Base-by-base conservation (phyloP, 768 basidiomycete genomes). In the Suillus alpinus region DNA sequence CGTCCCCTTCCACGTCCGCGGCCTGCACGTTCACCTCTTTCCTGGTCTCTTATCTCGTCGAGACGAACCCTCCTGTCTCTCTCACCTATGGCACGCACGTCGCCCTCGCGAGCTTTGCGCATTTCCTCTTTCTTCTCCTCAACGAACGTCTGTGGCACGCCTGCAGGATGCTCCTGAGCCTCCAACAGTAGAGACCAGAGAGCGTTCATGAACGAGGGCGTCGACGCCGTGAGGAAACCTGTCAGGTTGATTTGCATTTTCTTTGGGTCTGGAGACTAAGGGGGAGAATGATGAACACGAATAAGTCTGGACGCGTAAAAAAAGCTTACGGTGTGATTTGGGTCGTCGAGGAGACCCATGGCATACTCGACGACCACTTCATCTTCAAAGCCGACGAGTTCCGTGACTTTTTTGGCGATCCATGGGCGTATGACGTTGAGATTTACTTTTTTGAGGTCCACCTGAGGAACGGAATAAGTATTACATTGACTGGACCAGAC, bases 321-420 rank as follows among this genome's bases (percentile, higher is more conserved):
- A 50, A 32, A 0, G 73, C 88, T 65, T 63, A 96, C 95, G n/a
- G 91, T 89, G 64, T 90, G 84, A 16, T 84, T 81, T 52, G 86
- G 80, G 67, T 97, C 93, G 70, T 99, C 97, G 6, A 99, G 77
- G 20, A 98, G 80, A 18, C 94, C 94, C 86, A 94, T 93, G 18
- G 94, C 94, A 70, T 97, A 98, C 70, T 98, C 96, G 32, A 98
- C 87, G 44, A 98, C 89, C 46, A 99, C 88, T 71, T 99, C 97
- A 74, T 99, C 97, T 68, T 99, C 97, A 40, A 98, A 86, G 2
- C 95, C 94, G 46, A 95, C 86, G 23, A 97, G 82, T 60, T 95
- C 92, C 3, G 90, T 84, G 59, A 97, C 89, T 75, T 92, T 91
- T 81, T 94, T 94, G 14, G 92, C 91, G 62, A 98, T 88, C 97